Conservation (phyloP, 75 land plant genomes). For the Sequoia sempervirens region DNA sequence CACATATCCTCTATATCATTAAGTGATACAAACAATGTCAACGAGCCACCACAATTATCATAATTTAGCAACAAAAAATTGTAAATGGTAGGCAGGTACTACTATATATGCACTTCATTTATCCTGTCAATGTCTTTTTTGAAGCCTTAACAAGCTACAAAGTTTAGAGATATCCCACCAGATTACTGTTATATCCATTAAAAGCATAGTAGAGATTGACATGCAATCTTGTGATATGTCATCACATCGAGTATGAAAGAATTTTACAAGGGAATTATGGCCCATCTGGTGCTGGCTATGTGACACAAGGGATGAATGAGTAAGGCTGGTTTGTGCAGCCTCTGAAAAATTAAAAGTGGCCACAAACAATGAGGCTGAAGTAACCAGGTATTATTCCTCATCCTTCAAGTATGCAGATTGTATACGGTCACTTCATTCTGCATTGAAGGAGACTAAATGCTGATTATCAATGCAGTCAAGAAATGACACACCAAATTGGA, state of each 20-base stretch:
- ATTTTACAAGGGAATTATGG: not conserved
- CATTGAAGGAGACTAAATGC: too few relatives aligned
- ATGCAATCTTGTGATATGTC: not conserved
- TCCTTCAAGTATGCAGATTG: too few relatives aligned
- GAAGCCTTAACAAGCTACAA: not conserved
- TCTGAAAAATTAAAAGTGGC: too few relatives aligned
- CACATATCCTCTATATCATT: not conserved
- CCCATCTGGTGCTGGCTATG: too few relatives aligned
- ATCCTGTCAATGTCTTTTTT: not conserved
- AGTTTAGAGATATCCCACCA: not conserved
- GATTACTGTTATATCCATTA: not conserved
- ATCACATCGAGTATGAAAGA: not conserved
- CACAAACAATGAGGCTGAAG: too few relatives aligned
- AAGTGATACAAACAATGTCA: not conserved
- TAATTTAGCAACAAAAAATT: not conserved
- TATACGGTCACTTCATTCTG: too few relatives aligned
- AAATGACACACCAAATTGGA: too few relatives aligned
- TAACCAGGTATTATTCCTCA: too few relatives aligned
- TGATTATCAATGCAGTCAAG: too few relatives aligned
- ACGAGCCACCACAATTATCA: not conserved
- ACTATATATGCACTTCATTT: not conserved
- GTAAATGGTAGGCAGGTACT: not conserved
- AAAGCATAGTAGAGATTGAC: not conserved
- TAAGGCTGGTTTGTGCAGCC: too few relatives aligned
- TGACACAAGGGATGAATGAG: too few relatives aligned